Conservation (phyloP, 352 stramenopile species). For the Phytopythium ostracodes region DNA sequence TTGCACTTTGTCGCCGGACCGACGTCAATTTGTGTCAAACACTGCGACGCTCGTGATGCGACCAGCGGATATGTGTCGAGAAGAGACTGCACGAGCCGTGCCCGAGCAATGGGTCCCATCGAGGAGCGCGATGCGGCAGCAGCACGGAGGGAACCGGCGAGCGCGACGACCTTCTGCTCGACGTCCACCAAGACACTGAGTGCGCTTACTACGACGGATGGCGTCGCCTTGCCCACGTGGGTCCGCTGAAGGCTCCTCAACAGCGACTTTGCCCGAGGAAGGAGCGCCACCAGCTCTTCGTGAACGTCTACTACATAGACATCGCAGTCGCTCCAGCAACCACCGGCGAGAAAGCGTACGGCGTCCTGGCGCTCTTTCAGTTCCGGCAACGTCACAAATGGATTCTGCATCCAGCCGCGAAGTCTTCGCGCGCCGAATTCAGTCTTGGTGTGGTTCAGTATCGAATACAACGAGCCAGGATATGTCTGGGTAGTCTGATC, state of each 20-base stretch:
- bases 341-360: constrained; percentile 18
- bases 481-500: constrained; percentile 21
- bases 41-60: background rate
- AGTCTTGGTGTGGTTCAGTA: constrained; percentile 33
- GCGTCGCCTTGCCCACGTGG: constrained; percentile 21
- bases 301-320: constrained; percentile 8
- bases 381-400: constrained; percentile 12
- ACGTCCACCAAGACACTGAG: constrained; percentile 22
- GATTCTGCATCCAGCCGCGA: constrained; percentile 25
- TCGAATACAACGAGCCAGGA: constrained; percentile 27
- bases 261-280: constrained; percentile 20
- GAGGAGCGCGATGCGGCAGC: background rate
- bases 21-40: constrained; percentile 17
- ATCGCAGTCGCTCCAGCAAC: background rate
- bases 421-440: constrained; percentile 24
- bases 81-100: constrained; percentile 9
- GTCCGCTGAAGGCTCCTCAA: constrained; percentile 22
- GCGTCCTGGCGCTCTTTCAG: constrained; percentile 25
- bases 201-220: constrained; percentile 11
- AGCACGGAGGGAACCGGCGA: constrained; percentile 7
- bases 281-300: constrained; percentile 27
- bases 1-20: constrained; percentile 12
- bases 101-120: background rate
- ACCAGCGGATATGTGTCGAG: constrained; percentile 17
- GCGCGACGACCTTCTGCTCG: constrained; percentile 9